Conservation (phyloP, 129 eudicot species). For the Flaveria robusta region DNA sequence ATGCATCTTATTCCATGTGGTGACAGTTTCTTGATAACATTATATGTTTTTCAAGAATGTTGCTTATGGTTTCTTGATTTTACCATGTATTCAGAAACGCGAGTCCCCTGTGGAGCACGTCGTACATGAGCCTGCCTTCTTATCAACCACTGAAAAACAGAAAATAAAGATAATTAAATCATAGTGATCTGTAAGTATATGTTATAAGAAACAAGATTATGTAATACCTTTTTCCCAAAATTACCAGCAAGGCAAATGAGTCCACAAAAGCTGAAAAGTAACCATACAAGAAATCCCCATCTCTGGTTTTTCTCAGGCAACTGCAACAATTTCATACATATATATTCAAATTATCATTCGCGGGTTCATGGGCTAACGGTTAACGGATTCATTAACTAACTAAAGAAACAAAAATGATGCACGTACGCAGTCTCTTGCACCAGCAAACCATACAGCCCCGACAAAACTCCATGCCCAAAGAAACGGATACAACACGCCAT, state of each 20-base stretch:
- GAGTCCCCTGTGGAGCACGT: constrained; percentile 81
- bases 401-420: constrained; percentile 7
- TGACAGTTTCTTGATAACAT: not conserved
- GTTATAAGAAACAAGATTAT: constrained; percentile 1
- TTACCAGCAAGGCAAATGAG: constrained; percentile 78
- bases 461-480: constrained; percentile 88
- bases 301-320: constrained; percentile 90
- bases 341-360: constrained; percentile 1
- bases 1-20: not conserved
- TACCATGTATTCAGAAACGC: constrained; percentile 83
- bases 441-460: constrained; percentile 82
- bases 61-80: constrained; percentile 4
- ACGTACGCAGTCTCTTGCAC: constrained; percentile 76
- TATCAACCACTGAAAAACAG: constrained; percentile 72
- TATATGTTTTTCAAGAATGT: too few relatives aligned
- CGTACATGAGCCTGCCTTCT: constrained; percentile 75
- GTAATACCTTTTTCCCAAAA: constrained; percentile 66
- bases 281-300: constrained; percentile 94
- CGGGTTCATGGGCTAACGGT: not conserved
- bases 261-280: constrained; percentile 91
- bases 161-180: not conserved
- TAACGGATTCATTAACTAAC: not conserved
- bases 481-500: constrained; percentile 74
- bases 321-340: constrained; percentile 47
- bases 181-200: not conserved